Evolutionary conservation across 129 eudicot species (phyloP).

Genomic region (Saposhnikovia divaricata): DNA sequence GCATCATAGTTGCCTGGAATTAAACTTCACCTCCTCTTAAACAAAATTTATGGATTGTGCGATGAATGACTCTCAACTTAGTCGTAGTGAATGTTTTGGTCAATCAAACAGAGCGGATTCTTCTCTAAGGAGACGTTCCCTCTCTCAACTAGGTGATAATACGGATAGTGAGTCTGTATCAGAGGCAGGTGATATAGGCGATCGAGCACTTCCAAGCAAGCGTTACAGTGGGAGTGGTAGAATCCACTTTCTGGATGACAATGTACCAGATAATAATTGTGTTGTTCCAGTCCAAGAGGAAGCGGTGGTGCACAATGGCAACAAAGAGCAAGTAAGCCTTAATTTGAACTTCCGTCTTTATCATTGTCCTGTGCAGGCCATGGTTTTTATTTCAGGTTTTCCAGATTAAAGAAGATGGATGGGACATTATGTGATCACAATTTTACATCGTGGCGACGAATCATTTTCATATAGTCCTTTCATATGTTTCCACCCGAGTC

Average conservation of each 20-base stretch:
- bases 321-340: conserved; percentile 33
- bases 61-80: conserved; percentile 19
- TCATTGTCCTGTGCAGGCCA: background rate
- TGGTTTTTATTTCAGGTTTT: background rate
- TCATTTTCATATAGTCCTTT: background rate
- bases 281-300: conserved; percentile 45
- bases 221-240: conserved; percentile 43
- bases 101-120: conserved; percentile 47
- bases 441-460: background rate
- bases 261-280: conserved; percentile 17
- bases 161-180: conserved; percentile 47
- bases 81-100: conserved; percentile 39
- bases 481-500: background rate
- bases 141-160: conserved; percentile 33
- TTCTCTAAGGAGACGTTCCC: conserved; percentile 53
- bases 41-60: conserved; percentile 39
- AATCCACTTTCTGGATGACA: conserved; percentile 28
- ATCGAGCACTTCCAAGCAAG: conserved; percentile 50
- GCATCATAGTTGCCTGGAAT: background rate
- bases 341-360: background rate
- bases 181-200: conserved; percentile 87
- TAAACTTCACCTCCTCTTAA: background rate
- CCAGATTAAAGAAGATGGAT: background rate
- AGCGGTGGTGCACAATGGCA: conserved; percentile 15
- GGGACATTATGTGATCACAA: background rate